phyloP scores from a whole-genome alignment of 2,329 filamentous ascomycete genomes.

The Fusarium sp. region DNA sequence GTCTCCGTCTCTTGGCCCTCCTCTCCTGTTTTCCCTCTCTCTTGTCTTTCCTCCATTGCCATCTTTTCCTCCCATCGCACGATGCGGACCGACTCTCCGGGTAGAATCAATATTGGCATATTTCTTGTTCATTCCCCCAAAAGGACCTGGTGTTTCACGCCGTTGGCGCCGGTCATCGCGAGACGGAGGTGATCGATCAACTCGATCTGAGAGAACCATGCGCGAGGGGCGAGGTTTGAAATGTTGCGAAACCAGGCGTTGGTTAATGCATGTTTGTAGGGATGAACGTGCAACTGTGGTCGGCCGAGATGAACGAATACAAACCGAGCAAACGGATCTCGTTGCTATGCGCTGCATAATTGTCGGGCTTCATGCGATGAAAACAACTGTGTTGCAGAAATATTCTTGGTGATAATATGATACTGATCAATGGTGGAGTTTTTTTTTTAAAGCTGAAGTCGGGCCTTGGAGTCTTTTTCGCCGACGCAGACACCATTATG shows the following conservation, averaged over 20 bases:
- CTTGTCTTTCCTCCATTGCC: constrained; percentile 38
- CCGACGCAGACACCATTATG: constrained; percentile 4
- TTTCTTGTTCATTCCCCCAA: constrained; percentile 66
- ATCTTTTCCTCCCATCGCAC: constrained; percentile 26
- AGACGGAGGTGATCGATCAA: constrained; percentile 54
- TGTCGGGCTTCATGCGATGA: not conserved
- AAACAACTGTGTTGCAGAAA: not conserved
- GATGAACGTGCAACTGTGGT: constrained; percentile 17
- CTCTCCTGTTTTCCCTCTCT: constrained; percentile 48
- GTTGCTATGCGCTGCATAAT: constrained; percentile 40
- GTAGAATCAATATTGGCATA: constrained; percentile 53
- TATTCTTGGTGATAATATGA: not conserved
- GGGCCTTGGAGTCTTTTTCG: constrained; percentile 37
- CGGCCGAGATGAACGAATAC: constrained; percentile 29
- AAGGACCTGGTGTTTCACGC: constrained; percentile 59
- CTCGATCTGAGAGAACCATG: constrained; percentile 67
- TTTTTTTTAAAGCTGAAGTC: constrained; percentile 25
- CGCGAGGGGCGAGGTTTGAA: constrained; percentile 59
- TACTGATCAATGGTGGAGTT: not conserved
- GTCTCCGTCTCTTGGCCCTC: constrained; percentile 48
- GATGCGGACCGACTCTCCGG: constrained; percentile 33
- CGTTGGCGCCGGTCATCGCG: constrained; percentile 50
- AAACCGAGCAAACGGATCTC: constrained; percentile 42
- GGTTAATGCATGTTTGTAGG: constrained; percentile 48
- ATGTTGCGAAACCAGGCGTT: constrained; percentile 51